Conservation (phyloP, 2,329 filamentous ascomycete genomes). For the Penicillium sp. region DNA sequence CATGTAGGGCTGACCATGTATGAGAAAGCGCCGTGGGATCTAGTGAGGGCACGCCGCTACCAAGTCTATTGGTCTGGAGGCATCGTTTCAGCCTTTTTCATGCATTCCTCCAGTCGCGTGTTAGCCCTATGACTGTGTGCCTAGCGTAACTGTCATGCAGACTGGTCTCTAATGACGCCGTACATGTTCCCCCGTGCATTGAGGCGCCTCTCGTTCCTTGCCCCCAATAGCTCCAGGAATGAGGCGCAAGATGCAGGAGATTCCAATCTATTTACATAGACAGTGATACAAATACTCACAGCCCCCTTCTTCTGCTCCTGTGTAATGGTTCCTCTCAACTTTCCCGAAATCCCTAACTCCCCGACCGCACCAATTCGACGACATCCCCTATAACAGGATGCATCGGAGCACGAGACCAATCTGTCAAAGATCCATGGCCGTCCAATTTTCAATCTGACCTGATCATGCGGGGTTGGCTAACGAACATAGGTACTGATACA, state of each 20-base stretch:
- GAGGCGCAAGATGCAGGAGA: neutral
- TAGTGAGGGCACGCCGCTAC: neutral
- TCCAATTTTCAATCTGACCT: neutral
- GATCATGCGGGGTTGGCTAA: neutral
- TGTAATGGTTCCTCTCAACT: neutral
- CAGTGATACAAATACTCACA: neutral
- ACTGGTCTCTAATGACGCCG: neutral
- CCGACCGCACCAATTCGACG: neutral
- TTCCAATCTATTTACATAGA: neutral
- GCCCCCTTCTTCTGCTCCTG: neutral
- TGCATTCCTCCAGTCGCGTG: conserved; percentile 19
- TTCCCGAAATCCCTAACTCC: neutral
- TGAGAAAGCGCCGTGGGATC: neutral
- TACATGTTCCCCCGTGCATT: neutral
- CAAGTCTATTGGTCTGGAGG: neutral
- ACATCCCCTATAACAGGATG: neutral
- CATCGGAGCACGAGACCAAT: neutral
- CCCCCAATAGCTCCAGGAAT: neutral
- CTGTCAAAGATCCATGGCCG: neutral
- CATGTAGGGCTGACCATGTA: conserved; percentile 9
- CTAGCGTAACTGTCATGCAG: neutral
- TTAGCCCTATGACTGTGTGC: conserved; percentile 7
- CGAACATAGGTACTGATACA: neutral
- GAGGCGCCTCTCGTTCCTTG: neutral
- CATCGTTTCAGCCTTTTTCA: neutral